Evolutionary conservation across 75 land plant species (phyloP).

Genomic region (Picea sitchensis): DNA sequence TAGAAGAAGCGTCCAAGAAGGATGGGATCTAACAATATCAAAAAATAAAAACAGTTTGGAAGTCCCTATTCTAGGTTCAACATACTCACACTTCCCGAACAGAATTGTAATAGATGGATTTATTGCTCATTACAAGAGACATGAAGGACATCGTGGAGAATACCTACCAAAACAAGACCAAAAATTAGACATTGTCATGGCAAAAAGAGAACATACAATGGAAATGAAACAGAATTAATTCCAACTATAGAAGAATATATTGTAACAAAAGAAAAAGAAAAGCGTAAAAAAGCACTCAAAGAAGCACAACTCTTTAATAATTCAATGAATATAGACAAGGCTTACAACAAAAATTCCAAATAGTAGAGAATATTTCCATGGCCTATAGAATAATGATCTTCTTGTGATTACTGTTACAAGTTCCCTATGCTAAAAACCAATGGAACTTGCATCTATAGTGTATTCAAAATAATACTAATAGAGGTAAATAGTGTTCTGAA

Average conservation of each 20-base stretch:
- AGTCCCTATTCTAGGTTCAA: not conserved
- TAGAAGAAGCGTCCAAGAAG: not conserved
- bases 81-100: slow-evolving; percentile 48
- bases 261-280: not conserved
- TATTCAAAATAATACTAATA: not conserved
- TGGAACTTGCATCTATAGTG: no score
- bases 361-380: not conserved
- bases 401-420: not conserved
- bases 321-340: not conserved
- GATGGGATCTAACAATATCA: not conserved
- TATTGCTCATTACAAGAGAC: slow-evolving; percentile 34
- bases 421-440: not conserved
- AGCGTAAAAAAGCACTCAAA: not conserved
- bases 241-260: not conserved
- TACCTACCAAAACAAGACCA: slow-evolving; percentile 23
- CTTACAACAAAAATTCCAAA: not conserved
- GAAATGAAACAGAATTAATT: not conserved
- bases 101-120: slow-evolving; percentile 44
- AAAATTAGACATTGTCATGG: not conserved
- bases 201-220: not conserved
- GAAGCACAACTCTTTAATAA: not conserved
- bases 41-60: not conserved
- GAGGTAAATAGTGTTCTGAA: not conserved
- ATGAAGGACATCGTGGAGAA: slow-evolving; percentile 49
- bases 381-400: not conserved